Percentiles rank a stretch among this genome's conserved stretches.
phyloP scores from a whole-genome alignment of 2,329 filamentous ascomycete species.

The Leptographium wingfieldii region DNA sequence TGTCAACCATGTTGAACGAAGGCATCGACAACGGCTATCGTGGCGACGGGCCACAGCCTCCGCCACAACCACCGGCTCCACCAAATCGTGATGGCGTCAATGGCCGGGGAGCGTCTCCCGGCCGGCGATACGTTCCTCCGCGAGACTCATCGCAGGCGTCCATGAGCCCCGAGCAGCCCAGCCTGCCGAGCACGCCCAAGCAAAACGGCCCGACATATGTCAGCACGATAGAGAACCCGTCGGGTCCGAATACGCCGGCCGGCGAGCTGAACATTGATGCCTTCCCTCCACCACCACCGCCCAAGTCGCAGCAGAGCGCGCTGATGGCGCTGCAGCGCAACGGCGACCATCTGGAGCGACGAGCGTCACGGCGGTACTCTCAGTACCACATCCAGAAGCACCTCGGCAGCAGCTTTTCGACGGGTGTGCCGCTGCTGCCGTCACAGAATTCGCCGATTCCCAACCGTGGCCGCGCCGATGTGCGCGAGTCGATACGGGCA shows the following conservation, averaged over 20 bases:
- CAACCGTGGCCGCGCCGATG: constrained; percentile 67
- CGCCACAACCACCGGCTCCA: constrained; percentile 14
- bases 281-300: constrained; percentile 64
- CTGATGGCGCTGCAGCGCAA: constrained; percentile 82
- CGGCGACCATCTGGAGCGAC: constrained; percentile 70
- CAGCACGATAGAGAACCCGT: constrained; percentile 21
- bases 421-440: constrained; percentile 76
- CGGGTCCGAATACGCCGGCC: constrained; percentile 23
- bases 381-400: constrained; percentile 96
- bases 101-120: constrained; percentile 26
- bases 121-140: constrained; percentile 30
- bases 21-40: constrained; percentile 42
- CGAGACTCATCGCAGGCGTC: constrained; percentile 35
- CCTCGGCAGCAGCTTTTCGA: constrained; percentile 58
- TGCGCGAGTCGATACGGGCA: constrained; percentile 69
- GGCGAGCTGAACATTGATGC: constrained; percentile 46
- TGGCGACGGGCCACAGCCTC: constrained; percentile 19
- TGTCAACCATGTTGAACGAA: constrained; percentile 48
- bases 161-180: constrained; percentile 43
- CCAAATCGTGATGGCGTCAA: constrained; percentile 16
- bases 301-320: constrained; percentile 71
- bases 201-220: constrained; percentile 67
- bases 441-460: constrained; percentile 72
- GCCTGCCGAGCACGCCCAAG: constrained; percentile 60
- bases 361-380: constrained; percentile 87